These are phyloP conservation scores for Huntiella abstrusa DNA, from an alignment of 2,329 filamentous ascomycete species.

Conservation along the genomic window DNA sequence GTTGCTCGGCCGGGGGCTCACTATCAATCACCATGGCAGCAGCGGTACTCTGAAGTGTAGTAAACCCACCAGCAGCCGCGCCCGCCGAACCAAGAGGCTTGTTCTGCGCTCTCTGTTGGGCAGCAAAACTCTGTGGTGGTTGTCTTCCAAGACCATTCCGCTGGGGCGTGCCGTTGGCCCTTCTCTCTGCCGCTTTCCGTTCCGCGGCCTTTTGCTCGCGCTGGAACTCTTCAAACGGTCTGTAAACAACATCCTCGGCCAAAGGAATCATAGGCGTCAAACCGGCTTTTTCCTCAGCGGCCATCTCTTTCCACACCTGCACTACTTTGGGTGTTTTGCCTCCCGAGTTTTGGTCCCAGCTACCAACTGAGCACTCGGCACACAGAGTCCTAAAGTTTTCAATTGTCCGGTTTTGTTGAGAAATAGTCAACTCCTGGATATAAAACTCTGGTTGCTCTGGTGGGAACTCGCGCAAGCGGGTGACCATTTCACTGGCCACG, in stretches of 20 bases:
- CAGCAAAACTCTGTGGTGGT: constrained; percentile 46
- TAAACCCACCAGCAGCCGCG: constrained; percentile 9
- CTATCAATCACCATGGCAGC: constrained; percentile 7
- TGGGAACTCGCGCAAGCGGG: constrained; percentile 34
- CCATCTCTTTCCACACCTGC: constrained; percentile 46
- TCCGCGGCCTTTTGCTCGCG: constrained; percentile 26
- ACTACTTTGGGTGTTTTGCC: constrained; percentile 28
- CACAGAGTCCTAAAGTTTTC: constrained; percentile 39
- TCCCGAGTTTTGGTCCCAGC: constrained; percentile 17
- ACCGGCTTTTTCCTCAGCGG: constrained; percentile 47
- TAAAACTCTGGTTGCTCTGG: constrained; percentile 42
- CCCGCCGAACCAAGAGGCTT: constrained; percentile 19
- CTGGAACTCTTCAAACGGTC: constrained; percentile 42
- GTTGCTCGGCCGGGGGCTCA: neutral
- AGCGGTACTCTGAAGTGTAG: constrained; percentile 10
- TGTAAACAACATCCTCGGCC: constrained; percentile 41
- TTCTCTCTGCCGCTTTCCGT: constrained; percentile 6
- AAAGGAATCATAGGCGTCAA: constrained; percentile 45
- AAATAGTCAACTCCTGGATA: constrained; percentile 25
- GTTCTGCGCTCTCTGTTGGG: constrained; percentile 42
- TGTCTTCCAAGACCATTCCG: constrained; percentile 26
- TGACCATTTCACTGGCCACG: constrained; percentile 35
- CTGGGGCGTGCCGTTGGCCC: constrained; percentile 12
- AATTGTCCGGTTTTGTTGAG: constrained; percentile 27
- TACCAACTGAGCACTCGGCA: constrained; percentile 36